Evolutionary conservation across 768 basidiomycete genomes (phyloP).

Genomic region (Lanmaoa pseudosensibilis): DNA sequence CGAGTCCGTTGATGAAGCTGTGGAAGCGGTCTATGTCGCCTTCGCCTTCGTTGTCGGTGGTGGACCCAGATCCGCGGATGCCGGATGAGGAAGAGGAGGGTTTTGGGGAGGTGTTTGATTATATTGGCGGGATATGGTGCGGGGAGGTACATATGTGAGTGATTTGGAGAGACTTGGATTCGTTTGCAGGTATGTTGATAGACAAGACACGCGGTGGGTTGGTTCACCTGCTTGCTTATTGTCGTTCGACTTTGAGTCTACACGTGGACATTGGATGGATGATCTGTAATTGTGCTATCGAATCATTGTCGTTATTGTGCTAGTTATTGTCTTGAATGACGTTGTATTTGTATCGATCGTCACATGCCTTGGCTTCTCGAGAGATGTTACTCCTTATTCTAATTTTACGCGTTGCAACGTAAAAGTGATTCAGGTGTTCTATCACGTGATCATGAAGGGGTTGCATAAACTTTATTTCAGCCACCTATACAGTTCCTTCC

Average conservation of each 20-base stretch:
- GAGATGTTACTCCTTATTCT: too few species aligned
- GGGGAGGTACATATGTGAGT: constrained; percentile 48
- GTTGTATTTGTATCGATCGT: too few species aligned
- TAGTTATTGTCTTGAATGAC: not conserved
- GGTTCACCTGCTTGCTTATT: constrained; percentile 11
- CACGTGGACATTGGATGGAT: not conserved
- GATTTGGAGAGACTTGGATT: constrained; percentile 36
- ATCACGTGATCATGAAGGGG: constrained; percentile 1
- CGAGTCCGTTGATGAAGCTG: constrained; percentile 45
- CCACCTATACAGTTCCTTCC: constrained; percentile 31
- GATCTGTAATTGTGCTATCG: not conserved
- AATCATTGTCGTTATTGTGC: not conserved
- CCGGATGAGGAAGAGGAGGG: constrained; percentile 37
- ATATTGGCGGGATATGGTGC: constrained; percentile 48
- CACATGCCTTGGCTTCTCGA: too few species aligned
- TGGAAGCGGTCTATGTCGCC: constrained; percentile 43
- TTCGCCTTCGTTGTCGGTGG: constrained; percentile 36
- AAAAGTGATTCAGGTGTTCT: too few species aligned
- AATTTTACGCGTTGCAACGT: too few species aligned
- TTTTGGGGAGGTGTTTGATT: constrained; percentile 48
- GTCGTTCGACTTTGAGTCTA: constrained; percentile 5
- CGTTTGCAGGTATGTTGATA: not conserved
- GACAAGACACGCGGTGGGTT: not conserved
- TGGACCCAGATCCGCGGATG: constrained; percentile 29
- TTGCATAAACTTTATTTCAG: constrained; percentile 19